phyloP scores from a whole-genome alignment of 2,329 filamentous ascomycete genomes.

The Tolypocladium guangdongense region DNA sequence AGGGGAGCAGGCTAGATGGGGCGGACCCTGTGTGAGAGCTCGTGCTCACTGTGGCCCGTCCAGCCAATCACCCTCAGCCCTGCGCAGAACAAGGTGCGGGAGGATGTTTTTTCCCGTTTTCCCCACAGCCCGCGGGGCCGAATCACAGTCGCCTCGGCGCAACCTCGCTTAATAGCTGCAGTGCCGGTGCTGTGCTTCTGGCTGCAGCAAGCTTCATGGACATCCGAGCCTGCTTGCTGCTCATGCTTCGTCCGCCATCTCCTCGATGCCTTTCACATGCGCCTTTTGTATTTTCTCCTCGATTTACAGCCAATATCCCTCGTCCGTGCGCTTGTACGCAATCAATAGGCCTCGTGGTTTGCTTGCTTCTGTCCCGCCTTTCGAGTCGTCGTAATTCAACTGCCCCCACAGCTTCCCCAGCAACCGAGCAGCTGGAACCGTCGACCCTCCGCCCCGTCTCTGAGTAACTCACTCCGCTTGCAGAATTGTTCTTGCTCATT shows the following conservation, averaged over 20 bases:
- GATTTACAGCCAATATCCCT: not conserved
- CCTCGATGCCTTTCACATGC: not conserved
- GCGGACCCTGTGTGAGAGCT: not conserved
- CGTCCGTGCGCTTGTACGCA: not conserved
- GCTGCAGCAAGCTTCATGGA: not conserved
- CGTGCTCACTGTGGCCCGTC: not conserved
- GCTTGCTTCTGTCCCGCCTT: conserved; percentile 1
- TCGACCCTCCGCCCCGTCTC: not conserved
- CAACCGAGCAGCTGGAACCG: conserved; percentile 6
- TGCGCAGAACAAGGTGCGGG: not conserved
- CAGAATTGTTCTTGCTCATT: no score
- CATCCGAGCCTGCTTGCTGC: no score
- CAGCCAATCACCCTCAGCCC: not conserved
- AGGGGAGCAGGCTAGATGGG: not conserved
- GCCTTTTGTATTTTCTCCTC: not conserved
- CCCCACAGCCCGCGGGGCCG: not conserved
- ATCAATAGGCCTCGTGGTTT: not conserved
- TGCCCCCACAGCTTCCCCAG: conserved; percentile 7
- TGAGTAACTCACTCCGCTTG: not conserved
- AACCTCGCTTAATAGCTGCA: not conserved
- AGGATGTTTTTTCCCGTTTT: not conserved
- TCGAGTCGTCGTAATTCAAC: conserved; percentile 4
- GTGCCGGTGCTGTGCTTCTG: not conserved
- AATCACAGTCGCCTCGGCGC: not conserved
- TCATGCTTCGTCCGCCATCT: no score